Evolutionary conservation across 2,329 filamentous ascomycete species (phyloP).

Genomic region (Pleoardoris graminearum): DNA sequence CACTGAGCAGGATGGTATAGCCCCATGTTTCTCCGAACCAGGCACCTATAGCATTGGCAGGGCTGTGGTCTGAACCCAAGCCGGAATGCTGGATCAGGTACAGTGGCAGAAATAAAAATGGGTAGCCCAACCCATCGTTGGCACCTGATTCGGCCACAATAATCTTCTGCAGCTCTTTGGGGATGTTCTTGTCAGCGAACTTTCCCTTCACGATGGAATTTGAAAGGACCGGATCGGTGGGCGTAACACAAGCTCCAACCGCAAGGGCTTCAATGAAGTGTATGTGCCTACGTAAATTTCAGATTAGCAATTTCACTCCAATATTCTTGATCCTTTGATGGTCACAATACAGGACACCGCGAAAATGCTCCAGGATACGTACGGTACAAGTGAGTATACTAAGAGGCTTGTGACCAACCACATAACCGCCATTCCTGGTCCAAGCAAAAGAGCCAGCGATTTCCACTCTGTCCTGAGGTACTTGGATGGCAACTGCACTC

Average conservation of each 20-base stretch:
- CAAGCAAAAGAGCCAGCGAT: slow-evolving; percentile 72
- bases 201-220: slow-evolving; percentile 92
- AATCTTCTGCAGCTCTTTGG: slow-evolving; percentile 74
- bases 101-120: slow-evolving; percentile 81
- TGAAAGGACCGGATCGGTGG: slow-evolving; percentile 84
- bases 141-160: slow-evolving; percentile 73
- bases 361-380: not conserved
- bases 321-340: too few relatives aligned
- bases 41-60: slow-evolving; percentile 68
- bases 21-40: slow-evolving; percentile 88
- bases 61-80: slow-evolving; percentile 54
- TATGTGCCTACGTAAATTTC: slow-evolving; percentile 48
- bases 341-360: too few relatives aligned
- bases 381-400: slow-evolving; percentile 74
- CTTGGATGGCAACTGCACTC: slow-evolving; percentile 81
- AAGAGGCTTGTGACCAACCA: slow-evolving; percentile 81
- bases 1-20: slow-evolving; percentile 78
- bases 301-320: not conserved
- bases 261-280: slow-evolving; percentile 77
- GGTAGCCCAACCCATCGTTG: slow-evolving; percentile 88
- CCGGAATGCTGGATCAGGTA: slow-evolving; percentile 80
- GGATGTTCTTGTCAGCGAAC: slow-evolving; percentile 89
- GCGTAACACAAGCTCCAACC: slow-evolving; percentile 84
- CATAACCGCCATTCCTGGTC: slow-evolving; percentile 84
- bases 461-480: slow-evolving; percentile 82